Conservation (phyloP, 331 rosid species). For the Prunus yedoensis region DNA sequence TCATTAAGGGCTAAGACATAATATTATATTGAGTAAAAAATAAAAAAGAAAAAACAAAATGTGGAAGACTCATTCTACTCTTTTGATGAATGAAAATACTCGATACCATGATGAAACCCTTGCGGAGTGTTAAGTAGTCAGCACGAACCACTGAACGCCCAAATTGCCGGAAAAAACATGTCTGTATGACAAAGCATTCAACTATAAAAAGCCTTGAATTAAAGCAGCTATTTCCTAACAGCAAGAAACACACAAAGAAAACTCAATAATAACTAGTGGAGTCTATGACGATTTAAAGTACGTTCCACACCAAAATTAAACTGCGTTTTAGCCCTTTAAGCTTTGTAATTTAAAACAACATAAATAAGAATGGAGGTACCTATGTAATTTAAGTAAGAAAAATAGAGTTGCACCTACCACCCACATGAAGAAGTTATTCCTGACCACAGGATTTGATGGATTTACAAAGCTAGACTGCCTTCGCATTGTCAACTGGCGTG, state of each 20-base stretch:
- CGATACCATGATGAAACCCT: slow-evolving; percentile 85
- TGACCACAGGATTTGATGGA: slow-evolving; percentile 57
- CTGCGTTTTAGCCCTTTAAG: not conserved
- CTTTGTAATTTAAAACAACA: not conserved
- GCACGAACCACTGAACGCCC: slow-evolving; percentile 82
- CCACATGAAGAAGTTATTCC: slow-evolving; percentile 62
- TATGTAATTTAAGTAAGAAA: slow-evolving; percentile 16
- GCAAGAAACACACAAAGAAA: not conserved
- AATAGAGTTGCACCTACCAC: slow-evolving; percentile 58
- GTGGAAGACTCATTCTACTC: not conserved
- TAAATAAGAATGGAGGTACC: slow-evolving; percentile 8
- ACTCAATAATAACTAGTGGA: not conserved
- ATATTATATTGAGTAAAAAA: not conserved
- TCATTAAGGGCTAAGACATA: not conserved
- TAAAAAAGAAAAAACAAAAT: slow-evolving; percentile 6
- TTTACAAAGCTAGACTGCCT: slow-evolving; percentile 89
- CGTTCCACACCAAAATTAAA: not conserved
- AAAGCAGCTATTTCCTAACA: not conserved
- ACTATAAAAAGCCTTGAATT: slow-evolving; percentile 2
- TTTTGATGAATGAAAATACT: slow-evolving; percentile 4
- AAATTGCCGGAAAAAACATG: slow-evolving; percentile 91
- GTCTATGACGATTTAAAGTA: not conserved
- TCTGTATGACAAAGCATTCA: slow-evolving; percentile 48
- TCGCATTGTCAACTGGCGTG: slow-evolving; percentile 65
- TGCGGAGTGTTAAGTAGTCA: slow-evolving; percentile 87